Conservation (phyloP, 140 eudicot species). For the Anethum foeniculum region DNA sequence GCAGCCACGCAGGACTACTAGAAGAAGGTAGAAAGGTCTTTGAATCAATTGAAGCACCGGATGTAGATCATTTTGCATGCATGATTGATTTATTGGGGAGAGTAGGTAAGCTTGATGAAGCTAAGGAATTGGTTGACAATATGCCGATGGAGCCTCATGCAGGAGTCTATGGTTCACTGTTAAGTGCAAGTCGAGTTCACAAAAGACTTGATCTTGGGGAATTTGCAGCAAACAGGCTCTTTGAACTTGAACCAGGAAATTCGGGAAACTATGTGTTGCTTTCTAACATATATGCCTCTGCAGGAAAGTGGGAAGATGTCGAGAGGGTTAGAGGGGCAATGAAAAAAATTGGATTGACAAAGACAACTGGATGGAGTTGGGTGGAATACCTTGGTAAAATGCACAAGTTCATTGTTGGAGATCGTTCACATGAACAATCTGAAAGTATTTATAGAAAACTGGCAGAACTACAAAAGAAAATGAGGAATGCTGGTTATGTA, state of each 20-base stretch:
- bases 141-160: constrained; percentile 77
- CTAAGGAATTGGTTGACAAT: constrained; percentile 36
- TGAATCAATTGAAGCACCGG: constrained; percentile 48
- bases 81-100: constrained; percentile 75
- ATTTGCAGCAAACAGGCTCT: constrained; percentile 65
- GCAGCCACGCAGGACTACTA: constrained; percentile 72
- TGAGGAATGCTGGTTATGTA: constrained; percentile 51
- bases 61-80: constrained; percentile 73
- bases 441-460: constrained; percentile 39
- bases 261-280: constrained; percentile 72
- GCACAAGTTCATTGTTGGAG: constrained; percentile 69
- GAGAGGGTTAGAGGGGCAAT: constrained; percentile 49
- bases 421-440: constrained; percentile 54
- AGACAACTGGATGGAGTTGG: constrained; percentile 71
- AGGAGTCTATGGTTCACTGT: constrained; percentile 71
- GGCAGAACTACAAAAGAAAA: constrained; percentile 42
- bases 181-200: constrained; percentile 64
- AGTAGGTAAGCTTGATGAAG: constrained; percentile 78
- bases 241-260: constrained; percentile 68
- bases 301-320: constrained; percentile 62
- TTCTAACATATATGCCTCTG: constrained; percentile 68
- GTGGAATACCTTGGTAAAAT: constrained; percentile 48
- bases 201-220: constrained; percentile 71
- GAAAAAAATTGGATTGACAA: constrained; percentile 39
- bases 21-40: constrained; percentile 56